phyloP scores from a whole-genome alignment of 2,329 filamentous ascomycete genomes.

The Trichoderma sp. region DNA sequence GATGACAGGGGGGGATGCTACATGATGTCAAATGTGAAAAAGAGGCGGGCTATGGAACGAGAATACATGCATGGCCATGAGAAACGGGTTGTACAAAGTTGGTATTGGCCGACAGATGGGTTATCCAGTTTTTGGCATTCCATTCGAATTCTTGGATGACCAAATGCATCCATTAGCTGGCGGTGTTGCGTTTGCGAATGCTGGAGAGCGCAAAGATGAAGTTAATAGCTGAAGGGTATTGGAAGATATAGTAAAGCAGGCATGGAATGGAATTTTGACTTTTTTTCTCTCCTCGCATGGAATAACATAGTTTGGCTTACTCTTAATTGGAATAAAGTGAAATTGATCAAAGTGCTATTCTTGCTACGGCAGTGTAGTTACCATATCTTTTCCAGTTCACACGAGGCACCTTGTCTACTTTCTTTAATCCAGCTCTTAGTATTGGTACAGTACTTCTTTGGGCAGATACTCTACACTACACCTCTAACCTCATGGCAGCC shows the following conservation, averaged over 20 bases:
- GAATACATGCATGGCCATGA: neutral
- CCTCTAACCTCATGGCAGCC: constrained; percentile 11
- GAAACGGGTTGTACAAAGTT: neutral
- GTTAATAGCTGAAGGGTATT: constrained; percentile 15
- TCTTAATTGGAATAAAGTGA: neutral
- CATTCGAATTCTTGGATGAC: neutral
- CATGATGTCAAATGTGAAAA: neutral
- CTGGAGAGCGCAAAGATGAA: neutral
- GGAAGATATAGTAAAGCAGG: constrained; percentile 18
- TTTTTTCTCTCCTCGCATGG: neutral
- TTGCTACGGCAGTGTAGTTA: no score
- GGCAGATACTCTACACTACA: constrained; percentile 24
- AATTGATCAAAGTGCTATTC: neutral
- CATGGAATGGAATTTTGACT: neutral
- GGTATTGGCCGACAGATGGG: neutral
- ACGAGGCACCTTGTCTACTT: neutral
- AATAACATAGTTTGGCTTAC: neutral
- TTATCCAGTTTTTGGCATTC: neutral
- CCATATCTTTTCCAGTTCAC: neutral
- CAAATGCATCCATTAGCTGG: neutral
- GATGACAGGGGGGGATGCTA: neutral
- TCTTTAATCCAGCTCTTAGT: neutral
- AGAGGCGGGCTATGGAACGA: neutral
- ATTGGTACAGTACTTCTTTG: constrained; percentile 23
- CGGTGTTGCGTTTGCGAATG: constrained; percentile 1